These are phyloP conservation scores for Breviolum minutum DNA, from an alignment of 73 alveolate species.

Conservation along the genomic window DNA sequence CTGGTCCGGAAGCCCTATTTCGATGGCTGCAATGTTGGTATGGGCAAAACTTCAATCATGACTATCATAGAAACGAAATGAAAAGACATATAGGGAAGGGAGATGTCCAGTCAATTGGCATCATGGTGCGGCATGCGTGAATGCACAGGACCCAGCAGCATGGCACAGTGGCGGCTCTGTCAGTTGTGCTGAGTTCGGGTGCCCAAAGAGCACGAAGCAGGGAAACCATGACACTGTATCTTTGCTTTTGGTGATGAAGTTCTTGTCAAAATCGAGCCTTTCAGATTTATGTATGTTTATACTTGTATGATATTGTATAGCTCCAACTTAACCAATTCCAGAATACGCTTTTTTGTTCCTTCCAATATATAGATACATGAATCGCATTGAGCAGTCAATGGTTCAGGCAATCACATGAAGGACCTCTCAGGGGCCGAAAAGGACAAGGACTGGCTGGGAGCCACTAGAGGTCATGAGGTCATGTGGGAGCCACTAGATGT, in stretches of 20 bases:
- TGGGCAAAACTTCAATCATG: background rate
- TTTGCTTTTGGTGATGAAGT: too few species aligned
- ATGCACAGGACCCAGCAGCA: constrained; percentile 49
- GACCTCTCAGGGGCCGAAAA: constrained; percentile 53
- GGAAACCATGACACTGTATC: background rate
- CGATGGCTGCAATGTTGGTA: background rate
- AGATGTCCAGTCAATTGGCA: background rate
- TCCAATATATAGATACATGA: too few species aligned
- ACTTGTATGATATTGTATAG: too few species aligned
- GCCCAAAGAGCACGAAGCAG: background rate
- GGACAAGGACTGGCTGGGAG: constrained; percentile 40
- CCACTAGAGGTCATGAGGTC: background rate
- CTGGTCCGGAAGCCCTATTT: constrained; percentile 12
- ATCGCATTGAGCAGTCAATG: background rate
- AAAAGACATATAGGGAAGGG: background rate
- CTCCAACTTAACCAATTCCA: too few species aligned
- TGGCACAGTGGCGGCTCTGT: constrained; percentile 59
- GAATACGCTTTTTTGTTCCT: too few species aligned
- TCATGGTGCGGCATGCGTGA: too few species aligned
- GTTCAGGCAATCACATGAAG: constrained; percentile 91
- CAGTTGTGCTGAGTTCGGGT: constrained; percentile 36
- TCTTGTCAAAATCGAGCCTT: too few species aligned
- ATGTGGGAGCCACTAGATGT: background rate
- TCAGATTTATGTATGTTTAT: too few species aligned
- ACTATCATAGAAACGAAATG: too few species aligned